Evolutionary conservation across 2,329 filamentous ascomycete genomes (phyloP), one percentile per base, ranked within the genome.

Genomic region (Botrytis sinoallii): DNA sequence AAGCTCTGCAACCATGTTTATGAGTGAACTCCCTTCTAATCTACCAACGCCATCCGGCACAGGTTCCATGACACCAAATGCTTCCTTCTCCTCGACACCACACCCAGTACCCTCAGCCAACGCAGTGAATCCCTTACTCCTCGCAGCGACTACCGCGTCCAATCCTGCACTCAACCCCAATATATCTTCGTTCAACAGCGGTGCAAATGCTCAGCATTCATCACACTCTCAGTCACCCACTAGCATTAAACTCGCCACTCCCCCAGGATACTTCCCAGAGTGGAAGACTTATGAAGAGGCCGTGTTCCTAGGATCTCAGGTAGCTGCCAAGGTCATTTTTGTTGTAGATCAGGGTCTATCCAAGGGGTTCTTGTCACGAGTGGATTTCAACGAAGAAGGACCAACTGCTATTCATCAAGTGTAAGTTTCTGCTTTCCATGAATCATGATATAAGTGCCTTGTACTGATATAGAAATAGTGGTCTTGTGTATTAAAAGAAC

Each of bases 1-100:
- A 0, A 95, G 92, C 42, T 95, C 94, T 1, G 94, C 94, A 69
- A 98, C 95, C 60, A 98, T 98, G 80, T 98, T 98, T 86, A 97
- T 95, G 52, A 97, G 94, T 35, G 96, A 99, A 83, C 90, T 98
- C 55, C 96, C 96, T 12, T 98, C 94, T 14, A 95, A 96, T 83
- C 89, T 98, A 81, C 94, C 93, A 44, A 98, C 96, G 0, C 96
- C 96, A 1, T 88, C 92, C 18, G 95, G 94, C 32, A 98, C 95
- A 0, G 95, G 95, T 48, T 90, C 94, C 25, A 96, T 97, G 83
- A 98, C 95, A 1, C 97, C 96, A 14, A 81, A 71, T 68, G 75
- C 75, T 66, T 80, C 87, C 85, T 78, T 88, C 84, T 76, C 88
- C 85, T 77, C 78, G 20, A 81, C 85, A 82, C 80, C 90, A 80